These are phyloP conservation scores for Cucumis sativus DNA, from an alignment of 306 rosid genomes.

Conservation along the genomic window DNA sequence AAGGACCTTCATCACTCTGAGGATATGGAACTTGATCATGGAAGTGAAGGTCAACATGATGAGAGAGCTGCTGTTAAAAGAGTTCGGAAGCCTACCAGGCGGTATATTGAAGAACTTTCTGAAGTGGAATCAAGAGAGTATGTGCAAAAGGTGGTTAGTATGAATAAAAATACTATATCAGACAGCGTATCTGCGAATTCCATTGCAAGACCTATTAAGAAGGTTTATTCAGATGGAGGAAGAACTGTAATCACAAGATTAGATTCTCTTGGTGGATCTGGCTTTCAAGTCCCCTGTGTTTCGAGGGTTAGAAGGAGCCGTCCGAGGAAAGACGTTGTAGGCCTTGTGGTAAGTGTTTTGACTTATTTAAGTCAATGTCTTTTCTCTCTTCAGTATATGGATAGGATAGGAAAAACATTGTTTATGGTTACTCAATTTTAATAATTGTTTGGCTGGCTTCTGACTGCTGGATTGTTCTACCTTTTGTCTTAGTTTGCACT, in stretches of 20 bases:
- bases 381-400: not conserved
- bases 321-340: slow-evolving; percentile 62
- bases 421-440: not conserved
- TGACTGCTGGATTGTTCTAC: not conserved
- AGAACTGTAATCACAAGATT: slow-evolving; percentile 53
- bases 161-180: slow-evolving; percentile 26
- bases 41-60: slow-evolving; percentile 32
- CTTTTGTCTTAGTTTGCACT: slow-evolving; percentile 21
- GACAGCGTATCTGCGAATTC: slow-evolving; percentile 32
- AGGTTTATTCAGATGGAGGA: slow-evolving; percentile 32
- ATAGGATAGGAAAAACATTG: not conserved
- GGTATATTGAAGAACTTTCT: slow-evolving; percentile 97
- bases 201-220: slow-evolving; percentile 28
- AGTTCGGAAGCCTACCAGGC: slow-evolving; percentile 79
- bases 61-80: slow-evolving; percentile 70
- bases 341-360: slow-evolving; percentile 58
- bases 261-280: slow-evolving; percentile 74
- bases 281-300: slow-evolving; percentile 71
- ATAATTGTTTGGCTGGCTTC: not conserved
- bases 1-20: slow-evolving; percentile 37
- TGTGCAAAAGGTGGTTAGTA: slow-evolving; percentile 28
- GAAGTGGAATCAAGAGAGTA: slow-evolving; percentile 59
- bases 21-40: slow-evolving; percentile 39
- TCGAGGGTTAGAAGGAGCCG: slow-evolving; percentile 86
- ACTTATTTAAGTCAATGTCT: not conserved